A percentile compares a stretch with the other conserved stretches of the same genome.
Conservation (phyloP, 345 rosid genomes). For the Combretum micranthum region DNA sequence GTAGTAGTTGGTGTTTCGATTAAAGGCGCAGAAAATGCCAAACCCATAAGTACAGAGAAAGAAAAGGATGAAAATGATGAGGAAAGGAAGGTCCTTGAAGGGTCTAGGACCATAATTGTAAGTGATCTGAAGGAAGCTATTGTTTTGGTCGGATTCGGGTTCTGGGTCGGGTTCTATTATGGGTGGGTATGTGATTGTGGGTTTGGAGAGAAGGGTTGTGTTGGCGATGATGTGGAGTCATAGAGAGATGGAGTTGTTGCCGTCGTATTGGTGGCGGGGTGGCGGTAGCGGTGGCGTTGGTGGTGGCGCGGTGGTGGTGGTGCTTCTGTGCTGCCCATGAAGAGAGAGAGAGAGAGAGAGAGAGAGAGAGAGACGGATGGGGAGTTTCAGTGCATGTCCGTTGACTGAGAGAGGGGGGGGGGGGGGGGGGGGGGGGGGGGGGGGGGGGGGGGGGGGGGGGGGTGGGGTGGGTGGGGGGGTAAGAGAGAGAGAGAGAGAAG, state of each 20-base stretch:
- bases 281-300: slow-evolving; percentile 4
- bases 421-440: too few relatives aligned
- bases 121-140: slow-evolving; percentile 83
- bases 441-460: too few relatives aligned
- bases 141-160: slow-evolving; percentile 36
- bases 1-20: slow-evolving; percentile 44
- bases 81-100: slow-evolving; percentile 70
- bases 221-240: slow-evolving; percentile 33
- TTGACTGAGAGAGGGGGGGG: too few relatives aligned
- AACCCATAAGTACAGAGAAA: slow-evolving; percentile 61
- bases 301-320: background rate
- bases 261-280: too few relatives aligned
- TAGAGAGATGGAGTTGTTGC: slow-evolving; percentile 27
- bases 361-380: too few relatives aligned
- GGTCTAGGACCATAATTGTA: slow-evolving; percentile 65
- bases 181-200: slow-evolving; percentile 33
- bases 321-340: slow-evolving; percentile 55
- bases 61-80: slow-evolving; percentile 55
- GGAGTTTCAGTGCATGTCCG: too few relatives aligned
- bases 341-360: background rate
- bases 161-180: background rate
- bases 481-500: too few relatives aligned
- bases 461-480: too few relatives aligned
- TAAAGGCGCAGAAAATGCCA: slow-evolving; percentile 65
- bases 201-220: slow-evolving; percentile 71